Evolutionary conservation across 1,284 basidiomycete genomes (phyloP).

Genomic region (Moniliophthora roreri): DNA sequence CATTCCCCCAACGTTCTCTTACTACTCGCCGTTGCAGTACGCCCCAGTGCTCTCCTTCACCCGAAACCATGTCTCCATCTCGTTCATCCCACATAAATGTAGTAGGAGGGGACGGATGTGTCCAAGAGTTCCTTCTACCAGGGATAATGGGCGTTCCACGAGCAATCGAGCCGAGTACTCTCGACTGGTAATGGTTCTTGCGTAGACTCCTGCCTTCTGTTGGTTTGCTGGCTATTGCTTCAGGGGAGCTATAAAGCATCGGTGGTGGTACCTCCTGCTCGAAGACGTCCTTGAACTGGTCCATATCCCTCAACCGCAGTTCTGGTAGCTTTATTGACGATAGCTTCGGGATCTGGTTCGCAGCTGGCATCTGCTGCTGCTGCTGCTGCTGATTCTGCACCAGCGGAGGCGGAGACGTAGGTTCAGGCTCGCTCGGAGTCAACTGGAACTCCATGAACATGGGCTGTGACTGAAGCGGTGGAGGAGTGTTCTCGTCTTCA

Average conservation of each 20-base stretch:
- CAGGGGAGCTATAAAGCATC: too few relatives aligned
- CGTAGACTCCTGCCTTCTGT: background rate
- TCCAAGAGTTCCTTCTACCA: background rate
- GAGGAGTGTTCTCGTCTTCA: background rate
- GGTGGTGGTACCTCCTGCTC: background rate
- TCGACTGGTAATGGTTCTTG: background rate
- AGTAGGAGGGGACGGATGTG: background rate
- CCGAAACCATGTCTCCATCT: background rate
- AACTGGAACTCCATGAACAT: slow-evolving; percentile 1
- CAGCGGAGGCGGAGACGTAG: background rate
- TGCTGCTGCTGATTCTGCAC: background rate
- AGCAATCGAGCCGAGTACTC: background rate
- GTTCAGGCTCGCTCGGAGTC: background rate
- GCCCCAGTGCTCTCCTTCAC: background rate
- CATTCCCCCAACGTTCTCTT: background rate
- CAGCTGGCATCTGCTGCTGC: background rate
- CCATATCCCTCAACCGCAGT: slow-evolving; percentile 3
- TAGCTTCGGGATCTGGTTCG: background rate
- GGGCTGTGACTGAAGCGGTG: background rate
- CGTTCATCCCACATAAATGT: background rate
- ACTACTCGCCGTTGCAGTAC: background rate
- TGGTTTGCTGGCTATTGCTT: too few relatives aligned
- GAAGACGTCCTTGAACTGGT: slow-evolving; percentile 2
- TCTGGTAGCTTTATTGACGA: background rate
- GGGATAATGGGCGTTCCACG: background rate